These are phyloP conservation scores for Calendula officinalis DNA, from an alignment of 129 eudicot genomes.

Conservation along the genomic window DNA sequence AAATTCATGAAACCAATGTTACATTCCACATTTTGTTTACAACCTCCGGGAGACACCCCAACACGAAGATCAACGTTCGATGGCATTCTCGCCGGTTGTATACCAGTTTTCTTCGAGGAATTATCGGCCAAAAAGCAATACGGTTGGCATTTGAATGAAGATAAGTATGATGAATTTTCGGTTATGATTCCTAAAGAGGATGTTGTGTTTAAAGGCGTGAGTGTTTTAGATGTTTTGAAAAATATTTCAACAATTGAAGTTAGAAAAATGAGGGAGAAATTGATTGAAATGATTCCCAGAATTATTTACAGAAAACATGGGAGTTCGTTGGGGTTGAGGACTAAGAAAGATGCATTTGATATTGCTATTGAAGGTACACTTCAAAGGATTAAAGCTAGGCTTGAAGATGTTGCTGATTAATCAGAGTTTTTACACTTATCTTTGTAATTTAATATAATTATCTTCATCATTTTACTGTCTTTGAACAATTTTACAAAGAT, in stretches of 20 bases:
- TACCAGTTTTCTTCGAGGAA: slow-evolving; percentile 91
- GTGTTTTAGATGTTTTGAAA: slow-evolving; percentile 66
- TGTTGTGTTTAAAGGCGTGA: slow-evolving; percentile 77
- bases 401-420: slow-evolving; percentile 39
- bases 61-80: slow-evolving; percentile 81
- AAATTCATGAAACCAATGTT: slow-evolving; percentile 87
- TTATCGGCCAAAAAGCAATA: slow-evolving; percentile 67
- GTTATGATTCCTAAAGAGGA: slow-evolving; percentile 85
- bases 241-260: slow-evolving; percentile 52
- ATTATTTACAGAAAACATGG: slow-evolving; percentile 87
- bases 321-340: slow-evolving; percentile 83
- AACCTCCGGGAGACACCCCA: slow-evolving; percentile 94
- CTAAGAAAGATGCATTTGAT: slow-evolving; percentile 84
- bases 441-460: slow-evolving; percentile 17
- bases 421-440: background rate
- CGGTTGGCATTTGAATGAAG: slow-evolving; percentile 71
- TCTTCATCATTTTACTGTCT: slow-evolving; percentile 12
- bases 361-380: slow-evolving; percentile 72
- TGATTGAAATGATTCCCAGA: slow-evolving; percentile 71
- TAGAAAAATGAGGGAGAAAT: slow-evolving; percentile 69
- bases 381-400: slow-evolving; percentile 60
- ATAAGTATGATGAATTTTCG: slow-evolving; percentile 61
- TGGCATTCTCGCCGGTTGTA: slow-evolving; percentile 73
- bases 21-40: slow-evolving; percentile 75
- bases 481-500: background rate